These are phyloP conservation scores for Pleoardoris graminearum DNA, from an alignment of 2,329 filamentous ascomycete genomes.

Conservation along the genomic window DNA sequence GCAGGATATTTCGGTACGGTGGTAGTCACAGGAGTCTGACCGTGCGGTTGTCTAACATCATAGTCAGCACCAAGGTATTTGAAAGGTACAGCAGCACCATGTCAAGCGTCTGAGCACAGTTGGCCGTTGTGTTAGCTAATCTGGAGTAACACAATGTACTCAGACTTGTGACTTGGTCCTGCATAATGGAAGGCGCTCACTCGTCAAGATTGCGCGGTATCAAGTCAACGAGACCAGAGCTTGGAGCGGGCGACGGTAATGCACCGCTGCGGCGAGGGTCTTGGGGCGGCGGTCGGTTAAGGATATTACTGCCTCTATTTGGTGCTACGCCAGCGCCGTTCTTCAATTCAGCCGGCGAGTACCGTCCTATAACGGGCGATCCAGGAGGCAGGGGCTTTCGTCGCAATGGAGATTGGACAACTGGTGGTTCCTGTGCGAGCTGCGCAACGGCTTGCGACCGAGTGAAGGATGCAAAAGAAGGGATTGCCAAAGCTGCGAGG, in stretches of 20 bases:
- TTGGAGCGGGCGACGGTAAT: slow-evolving; percentile 38
- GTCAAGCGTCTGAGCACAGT: too few species aligned
- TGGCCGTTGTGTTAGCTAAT: too few species aligned
- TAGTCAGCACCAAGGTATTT: slow-evolving; percentile 23
- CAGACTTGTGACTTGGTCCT: too few species aligned
- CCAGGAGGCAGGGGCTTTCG: slow-evolving; percentile 59
- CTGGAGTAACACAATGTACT: too few species aligned
- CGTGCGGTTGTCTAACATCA: slow-evolving; percentile 41
- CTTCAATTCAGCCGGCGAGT: slow-evolving; percentile 47
- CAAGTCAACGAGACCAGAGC: slow-evolving; percentile 37
- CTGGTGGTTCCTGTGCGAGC: slow-evolving; percentile 35
- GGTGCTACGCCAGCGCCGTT: slow-evolving; percentile 41
- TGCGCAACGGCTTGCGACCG: slow-evolving; percentile 47
- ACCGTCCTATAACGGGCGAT: slow-evolving; percentile 52
- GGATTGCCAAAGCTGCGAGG: slow-evolving; percentile 47
- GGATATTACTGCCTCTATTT: slow-evolving; percentile 18
- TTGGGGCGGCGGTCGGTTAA: slow-evolving; percentile 28
- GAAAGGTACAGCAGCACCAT: too few species aligned
- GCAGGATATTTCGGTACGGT: slow-evolving; percentile 28
- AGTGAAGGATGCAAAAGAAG: slow-evolving; percentile 49
- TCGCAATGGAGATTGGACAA: slow-evolving; percentile 49
- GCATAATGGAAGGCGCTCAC: slow-evolving; percentile 36
- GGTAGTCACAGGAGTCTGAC: slow-evolving; percentile 33
- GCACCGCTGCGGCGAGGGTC: slow-evolving; percentile 29
- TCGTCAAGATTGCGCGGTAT: slow-evolving; percentile 44